A percentile compares a stretch with the other conserved stretches of the same genome.
phyloP scores from a whole-genome alignment of 1,139 yeast species.

The Kodamaea plutei region DNA sequence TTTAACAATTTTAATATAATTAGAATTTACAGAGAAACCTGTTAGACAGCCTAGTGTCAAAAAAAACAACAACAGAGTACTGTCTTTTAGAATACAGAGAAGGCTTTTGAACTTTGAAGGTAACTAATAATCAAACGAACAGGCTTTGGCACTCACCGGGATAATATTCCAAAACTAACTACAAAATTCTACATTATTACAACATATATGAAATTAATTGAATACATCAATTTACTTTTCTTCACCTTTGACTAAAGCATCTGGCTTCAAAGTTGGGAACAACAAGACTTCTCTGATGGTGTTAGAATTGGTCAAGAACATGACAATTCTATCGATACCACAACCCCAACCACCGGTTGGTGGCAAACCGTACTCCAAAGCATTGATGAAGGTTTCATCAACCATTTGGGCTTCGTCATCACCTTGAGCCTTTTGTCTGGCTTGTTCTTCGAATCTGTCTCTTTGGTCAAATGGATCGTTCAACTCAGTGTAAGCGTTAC shows the following conservation, averaged over 20 bases:
- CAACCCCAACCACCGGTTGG: constrained; percentile 99
- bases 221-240: no score
- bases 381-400: constrained; percentile 96
- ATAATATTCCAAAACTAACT: no score
- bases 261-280: constrained; percentile 99
- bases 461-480: constrained; percentile 99
- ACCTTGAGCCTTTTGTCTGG: constrained; percentile 97
- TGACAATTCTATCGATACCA: constrained; percentile 97
- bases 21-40: neutral
- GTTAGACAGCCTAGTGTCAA: neutral
- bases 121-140: no score
- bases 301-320: constrained; percentile 95
- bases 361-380: constrained; percentile 96
- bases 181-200: no score
- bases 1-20: no score
- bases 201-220: no score
- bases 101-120: no score
- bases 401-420: constrained; percentile 97
- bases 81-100: no score
- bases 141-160: no score
- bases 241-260: constrained; percentile 47
- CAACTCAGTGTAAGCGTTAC: constrained; percentile 98
- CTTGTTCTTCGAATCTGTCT: constrained; percentile 96
- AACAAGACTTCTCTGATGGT: constrained; percentile 96
- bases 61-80: neutral